Percentiles rank a stretch among this genome's conserved stretches.
Conservation (phyloP, 2,329 filamentous ascomycete species). For the Fusarium napiforme region DNA sequence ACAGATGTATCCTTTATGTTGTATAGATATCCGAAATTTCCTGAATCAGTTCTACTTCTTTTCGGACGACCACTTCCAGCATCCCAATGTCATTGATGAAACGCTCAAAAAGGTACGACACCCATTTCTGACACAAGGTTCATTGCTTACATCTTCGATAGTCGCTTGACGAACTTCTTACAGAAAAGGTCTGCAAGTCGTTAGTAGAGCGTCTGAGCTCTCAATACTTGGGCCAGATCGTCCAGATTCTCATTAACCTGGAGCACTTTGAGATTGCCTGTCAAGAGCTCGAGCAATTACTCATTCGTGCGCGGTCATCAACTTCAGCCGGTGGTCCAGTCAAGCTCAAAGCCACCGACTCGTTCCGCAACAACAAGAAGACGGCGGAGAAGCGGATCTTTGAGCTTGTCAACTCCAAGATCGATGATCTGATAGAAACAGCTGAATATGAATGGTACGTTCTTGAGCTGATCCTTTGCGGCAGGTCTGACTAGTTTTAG, state of each 20-base stretch:
- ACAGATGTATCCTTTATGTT: slow-evolving; percentile 98
- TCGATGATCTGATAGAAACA: slow-evolving; percentile 95
- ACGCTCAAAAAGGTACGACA: slow-evolving; percentile 77
- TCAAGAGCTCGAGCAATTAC: slow-evolving; percentile 84
- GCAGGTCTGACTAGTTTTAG: slow-evolving; percentile 47
- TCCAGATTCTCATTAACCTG: slow-evolving; percentile 97
- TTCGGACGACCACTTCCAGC: slow-evolving; percentile 93
- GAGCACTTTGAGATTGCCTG: slow-evolving; percentile 97
- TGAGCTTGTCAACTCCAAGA: slow-evolving; percentile 97
- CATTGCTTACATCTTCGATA: slow-evolving; percentile 51
- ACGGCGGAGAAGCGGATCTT: slow-evolving; percentile 97
- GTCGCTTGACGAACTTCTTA: slow-evolving; percentile 95
- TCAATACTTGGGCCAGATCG: slow-evolving; percentile 96
- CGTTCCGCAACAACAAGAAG: slow-evolving; percentile 92
- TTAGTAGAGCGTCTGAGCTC: slow-evolving; percentile 88
- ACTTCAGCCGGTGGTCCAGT: slow-evolving; percentile 84
- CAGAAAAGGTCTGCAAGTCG: slow-evolving; percentile 88
- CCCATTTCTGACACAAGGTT: rapidly evolving
- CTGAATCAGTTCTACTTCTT: slow-evolving; percentile 99
- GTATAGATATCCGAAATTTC: slow-evolving; percentile 97
- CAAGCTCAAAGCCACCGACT: slow-evolving; percentile 82
- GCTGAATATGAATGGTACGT: slow-evolving; percentile 93
- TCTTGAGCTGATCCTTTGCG: not conserved
- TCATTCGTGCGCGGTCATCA: slow-evolving; percentile 86
- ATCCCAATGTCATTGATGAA: slow-evolving; percentile 89